Percentiles rank a stretch among this genome's conserved stretches.
Evolutionary conservation across 805 yeast genomes (phyloP).

Genomic region (Wickerhamiella parazyma): DNA sequence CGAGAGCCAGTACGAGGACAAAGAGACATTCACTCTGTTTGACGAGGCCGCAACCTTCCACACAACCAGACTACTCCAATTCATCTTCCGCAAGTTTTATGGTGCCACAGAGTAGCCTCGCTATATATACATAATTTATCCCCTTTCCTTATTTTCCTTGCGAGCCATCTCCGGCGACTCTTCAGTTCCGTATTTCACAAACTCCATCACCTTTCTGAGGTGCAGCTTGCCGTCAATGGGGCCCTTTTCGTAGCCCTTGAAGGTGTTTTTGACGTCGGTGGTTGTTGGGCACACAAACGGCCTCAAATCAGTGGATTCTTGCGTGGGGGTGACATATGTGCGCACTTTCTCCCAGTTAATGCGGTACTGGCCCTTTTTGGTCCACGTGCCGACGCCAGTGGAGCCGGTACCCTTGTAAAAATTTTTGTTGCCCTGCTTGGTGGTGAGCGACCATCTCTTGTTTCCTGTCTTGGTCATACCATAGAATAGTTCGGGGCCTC

Average conservation of each 20-base stretch:
- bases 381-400: constrained; percentile 76
- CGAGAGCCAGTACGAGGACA: constrained; percentile 58
- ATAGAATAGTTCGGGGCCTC: constrained; percentile 73
- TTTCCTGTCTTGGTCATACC: constrained; percentile 69
- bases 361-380: constrained; percentile 58
- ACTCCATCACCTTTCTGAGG: constrained; percentile 59
- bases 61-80: constrained; percentile 50
- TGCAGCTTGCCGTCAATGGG: constrained; percentile 62
- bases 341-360: constrained; percentile 78
- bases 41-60: constrained; percentile 57
- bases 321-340: constrained; percentile 72
- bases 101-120: constrained; percentile 27
- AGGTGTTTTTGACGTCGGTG: constrained; percentile 56
- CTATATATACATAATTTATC: constrained; percentile 9
- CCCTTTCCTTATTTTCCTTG: constrained; percentile 19
- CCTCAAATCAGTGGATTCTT: constrained; percentile 32
- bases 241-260: constrained; percentile 49
- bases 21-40: constrained; percentile 40
- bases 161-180: constrained; percentile 21
- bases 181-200: constrained; percentile 50
- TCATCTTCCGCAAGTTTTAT: constrained; percentile 65
- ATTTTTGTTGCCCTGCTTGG: constrained; percentile 89
- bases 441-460: constrained; percentile 64
- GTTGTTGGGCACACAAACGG: constrained; percentile 68
- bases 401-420: constrained; percentile 95